Percentiles rank a stretch among this genome's conserved stretches.
Evolutionary conservation across 2,329 filamentous ascomycete genomes (phyloP).

Genomic region (Mycogone perniciosa): DNA sequence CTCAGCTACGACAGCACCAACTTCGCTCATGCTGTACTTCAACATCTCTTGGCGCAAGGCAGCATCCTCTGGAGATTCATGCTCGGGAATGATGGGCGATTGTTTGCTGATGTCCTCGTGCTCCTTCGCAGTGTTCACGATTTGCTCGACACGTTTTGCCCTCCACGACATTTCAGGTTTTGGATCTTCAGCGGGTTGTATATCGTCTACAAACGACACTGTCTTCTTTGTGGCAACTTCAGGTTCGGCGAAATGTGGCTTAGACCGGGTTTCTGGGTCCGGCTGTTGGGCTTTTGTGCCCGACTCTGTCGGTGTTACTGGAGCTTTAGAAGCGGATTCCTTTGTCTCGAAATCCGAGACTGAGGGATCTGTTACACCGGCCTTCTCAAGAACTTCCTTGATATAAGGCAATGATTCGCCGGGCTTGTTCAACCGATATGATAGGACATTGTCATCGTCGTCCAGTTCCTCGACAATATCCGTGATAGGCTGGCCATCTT

Average conservation of each 20-base stretch:
- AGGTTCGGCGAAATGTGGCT: neutral
- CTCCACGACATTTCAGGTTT: constrained; percentile 32
- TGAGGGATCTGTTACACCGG: constrained; percentile 53
- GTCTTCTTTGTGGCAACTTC: constrained; percentile 40
- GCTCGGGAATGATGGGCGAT: constrained; percentile 55
- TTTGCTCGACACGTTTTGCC: constrained; percentile 46
- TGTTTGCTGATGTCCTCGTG: constrained; percentile 43
- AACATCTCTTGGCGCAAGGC: constrained; percentile 81
- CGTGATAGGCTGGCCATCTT: constrained; percentile 69
- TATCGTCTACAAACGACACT: constrained; percentile 58
- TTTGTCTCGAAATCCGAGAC: constrained; percentile 8
- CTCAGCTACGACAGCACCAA: constrained; percentile 88
- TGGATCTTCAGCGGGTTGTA: constrained; percentile 39
- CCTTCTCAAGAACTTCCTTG: constrained; percentile 67
- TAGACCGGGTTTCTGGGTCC: neutral
- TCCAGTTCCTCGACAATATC: constrained; percentile 92
- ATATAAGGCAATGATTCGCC: constrained; percentile 62
- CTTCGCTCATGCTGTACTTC: constrained; percentile 78
- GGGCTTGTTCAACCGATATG: constrained; percentile 58
- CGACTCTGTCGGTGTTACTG: neutral
- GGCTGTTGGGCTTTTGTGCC: constrained; percentile 1
- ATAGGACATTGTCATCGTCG: constrained; percentile 79
- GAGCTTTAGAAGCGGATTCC: neutral
- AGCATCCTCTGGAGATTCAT: constrained; percentile 76
- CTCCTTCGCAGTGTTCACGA: constrained; percentile 51